Conservation (phyloP, 1,284 basidiomycete genomes). For the Ganoderma leucocontextum region DNA sequence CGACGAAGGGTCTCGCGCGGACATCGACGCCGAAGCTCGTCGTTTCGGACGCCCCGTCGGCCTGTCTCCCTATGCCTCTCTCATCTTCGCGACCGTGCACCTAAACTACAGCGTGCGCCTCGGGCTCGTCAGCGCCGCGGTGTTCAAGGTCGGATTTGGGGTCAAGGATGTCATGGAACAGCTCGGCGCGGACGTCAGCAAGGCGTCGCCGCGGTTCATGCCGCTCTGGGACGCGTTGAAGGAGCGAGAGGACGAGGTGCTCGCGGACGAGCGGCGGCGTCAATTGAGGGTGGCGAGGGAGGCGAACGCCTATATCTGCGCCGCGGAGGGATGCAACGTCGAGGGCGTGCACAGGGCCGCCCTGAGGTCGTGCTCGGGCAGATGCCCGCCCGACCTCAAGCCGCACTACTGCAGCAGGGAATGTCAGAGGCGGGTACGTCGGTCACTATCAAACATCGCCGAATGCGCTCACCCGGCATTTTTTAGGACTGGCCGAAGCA, state of each 20-base stretch:
- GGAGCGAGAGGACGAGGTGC: slow-evolving; percentile 17
- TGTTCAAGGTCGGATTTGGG: slow-evolving; percentile 10
- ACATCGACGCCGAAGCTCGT: slow-evolving; percentile 8
- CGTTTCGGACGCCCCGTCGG: slow-evolving; percentile 15
- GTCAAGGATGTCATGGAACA: slow-evolving; percentile 14
- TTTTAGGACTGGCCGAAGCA: slow-evolving; percentile 16
- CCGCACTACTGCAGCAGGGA: slow-evolving; percentile 15
- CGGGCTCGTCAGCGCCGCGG: slow-evolving; percentile 19
- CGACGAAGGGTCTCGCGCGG: slow-evolving; percentile 9
- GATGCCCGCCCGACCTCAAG: slow-evolving; percentile 21
- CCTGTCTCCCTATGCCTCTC: neutral
- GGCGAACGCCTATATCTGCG: slow-evolving; percentile 18
- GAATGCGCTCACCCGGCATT: neutral
- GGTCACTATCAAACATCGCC: neutral
- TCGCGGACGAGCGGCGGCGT: slow-evolving; percentile 6
- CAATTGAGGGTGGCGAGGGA: slow-evolving; percentile 14
- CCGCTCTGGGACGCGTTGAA: slow-evolving; percentile 28
- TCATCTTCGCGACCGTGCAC: slow-evolving; percentile 12
- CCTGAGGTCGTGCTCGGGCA: slow-evolving; percentile 18
- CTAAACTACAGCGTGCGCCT: slow-evolving; percentile 9
- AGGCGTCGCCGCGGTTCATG: slow-evolving; percentile 7
- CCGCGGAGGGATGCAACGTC: slow-evolving; percentile 19
- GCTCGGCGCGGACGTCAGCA: neutral
- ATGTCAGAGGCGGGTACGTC: slow-evolving; percentile 19
- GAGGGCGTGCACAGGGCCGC: slow-evolving; percentile 13